Conservation (phyloP, 805 yeast species). For the Torulaspora indica region DNA sequence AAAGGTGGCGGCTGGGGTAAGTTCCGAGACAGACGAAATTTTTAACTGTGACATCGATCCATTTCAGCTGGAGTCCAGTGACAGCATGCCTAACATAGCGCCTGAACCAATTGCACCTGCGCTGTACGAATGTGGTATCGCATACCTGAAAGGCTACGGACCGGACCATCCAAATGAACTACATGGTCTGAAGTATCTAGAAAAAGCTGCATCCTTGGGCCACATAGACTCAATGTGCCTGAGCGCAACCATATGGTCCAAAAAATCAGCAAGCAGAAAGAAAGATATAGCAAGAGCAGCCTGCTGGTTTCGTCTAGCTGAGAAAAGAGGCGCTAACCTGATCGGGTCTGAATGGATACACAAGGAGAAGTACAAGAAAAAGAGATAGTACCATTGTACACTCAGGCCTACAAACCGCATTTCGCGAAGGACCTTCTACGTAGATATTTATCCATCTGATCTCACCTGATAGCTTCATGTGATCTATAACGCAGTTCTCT, state of each 20-base stretch:
- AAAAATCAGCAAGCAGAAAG: conserved; percentile 47
- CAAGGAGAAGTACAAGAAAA: conserved; percentile 55
- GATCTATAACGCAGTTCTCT: no score
- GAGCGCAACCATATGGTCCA: conserved; percentile 64
- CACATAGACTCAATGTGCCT: conserved; percentile 63
- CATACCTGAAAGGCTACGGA: conserved; percentile 56
- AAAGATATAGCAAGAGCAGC: conserved; percentile 61
- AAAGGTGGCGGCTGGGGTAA: conserved; percentile 46
- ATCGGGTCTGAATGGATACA: conserved; percentile 74
- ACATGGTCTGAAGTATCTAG: conserved; percentile 54
- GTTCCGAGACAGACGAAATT: conserved; percentile 25
- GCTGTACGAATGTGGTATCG: conserved; percentile 57
- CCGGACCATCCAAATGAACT: conserved; percentile 42
- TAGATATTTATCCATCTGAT: not conserved
- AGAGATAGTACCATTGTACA: not conserved
- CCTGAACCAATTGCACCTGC: conserved; percentile 47
- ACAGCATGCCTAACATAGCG: conserved; percentile 36
- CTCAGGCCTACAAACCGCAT: not conserved
- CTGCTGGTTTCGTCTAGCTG: conserved; percentile 64
- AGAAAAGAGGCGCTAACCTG: conserved; percentile 52
- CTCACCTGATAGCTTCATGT: not conserved
- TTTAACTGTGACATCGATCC: conserved; percentile 35
- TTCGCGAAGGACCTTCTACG: not conserved
- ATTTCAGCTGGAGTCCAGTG: conserved; percentile 26
- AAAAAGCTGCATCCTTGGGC: conserved; percentile 63